phyloP scores from a whole-genome alignment of 2,329 filamentous ascomycete genomes.

The Lasiodiplodia citricola region DNA sequence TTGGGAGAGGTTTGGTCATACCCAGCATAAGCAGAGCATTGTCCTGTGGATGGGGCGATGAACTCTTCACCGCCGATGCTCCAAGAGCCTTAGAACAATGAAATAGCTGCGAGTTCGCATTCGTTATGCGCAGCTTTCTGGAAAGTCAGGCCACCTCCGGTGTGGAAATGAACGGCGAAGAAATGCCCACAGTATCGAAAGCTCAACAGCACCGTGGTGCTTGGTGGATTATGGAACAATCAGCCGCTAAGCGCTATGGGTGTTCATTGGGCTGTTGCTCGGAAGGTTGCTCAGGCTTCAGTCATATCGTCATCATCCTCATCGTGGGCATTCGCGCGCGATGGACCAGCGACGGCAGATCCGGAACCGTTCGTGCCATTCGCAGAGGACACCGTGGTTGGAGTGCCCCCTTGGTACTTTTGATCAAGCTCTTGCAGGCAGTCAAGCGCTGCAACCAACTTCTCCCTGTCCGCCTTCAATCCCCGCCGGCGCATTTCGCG shows the following conservation, averaged over 20 bases:
- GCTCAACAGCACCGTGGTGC: background rate
- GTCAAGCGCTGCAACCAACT: conserved; percentile 37
- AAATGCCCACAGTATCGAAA: background rate
- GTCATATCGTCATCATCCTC: background rate
- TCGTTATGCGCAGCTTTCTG: background rate
- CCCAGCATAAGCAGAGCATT: background rate
- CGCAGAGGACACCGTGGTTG: background rate
- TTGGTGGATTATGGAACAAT: background rate
- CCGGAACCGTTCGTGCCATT: background rate
- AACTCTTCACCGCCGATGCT: background rate
- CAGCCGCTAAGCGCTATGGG: background rate
- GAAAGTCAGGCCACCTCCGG: background rate
- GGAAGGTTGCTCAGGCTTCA: background rate
- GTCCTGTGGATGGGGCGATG: background rate
- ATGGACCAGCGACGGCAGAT: background rate
- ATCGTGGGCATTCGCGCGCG: background rate
- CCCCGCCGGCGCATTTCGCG: conserved; percentile 35
- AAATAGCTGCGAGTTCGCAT: background rate
- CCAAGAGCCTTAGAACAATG: background rate
- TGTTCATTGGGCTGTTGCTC: background rate
- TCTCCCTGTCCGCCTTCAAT: conserved; percentile 36
- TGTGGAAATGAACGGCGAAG: background rate
- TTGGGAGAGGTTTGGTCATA: background rate
- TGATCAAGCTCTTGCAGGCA: conserved; percentile 28
- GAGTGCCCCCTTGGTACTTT: conserved; percentile 25